These are phyloP conservation scores for Diaporthe sp. DNA, from an alignment of 2,329 filamentous ascomycete species.

Conservation along the genomic window DNA sequence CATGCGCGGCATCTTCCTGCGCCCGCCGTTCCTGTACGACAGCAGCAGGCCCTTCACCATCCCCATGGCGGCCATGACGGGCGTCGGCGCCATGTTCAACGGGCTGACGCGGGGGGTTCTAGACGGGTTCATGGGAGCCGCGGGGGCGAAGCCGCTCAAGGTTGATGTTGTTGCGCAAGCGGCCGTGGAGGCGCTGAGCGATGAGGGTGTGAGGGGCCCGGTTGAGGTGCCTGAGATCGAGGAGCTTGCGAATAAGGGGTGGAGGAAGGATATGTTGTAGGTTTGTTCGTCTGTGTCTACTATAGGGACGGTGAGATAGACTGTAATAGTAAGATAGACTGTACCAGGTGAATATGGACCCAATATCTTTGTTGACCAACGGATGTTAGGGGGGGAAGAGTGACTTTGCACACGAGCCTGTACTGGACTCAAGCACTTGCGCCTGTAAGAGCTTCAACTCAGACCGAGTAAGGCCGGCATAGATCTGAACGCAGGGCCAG, in stretches of 20 bases:
- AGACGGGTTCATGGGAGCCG: slow-evolving; percentile 83
- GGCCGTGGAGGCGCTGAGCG: slow-evolving; percentile 86
- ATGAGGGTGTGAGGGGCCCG: slow-evolving; percentile 79
- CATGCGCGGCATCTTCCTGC: slow-evolving; percentile 85
- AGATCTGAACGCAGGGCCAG: neutral
- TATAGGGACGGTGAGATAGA: neutral
- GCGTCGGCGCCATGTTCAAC: slow-evolving; percentile 83
- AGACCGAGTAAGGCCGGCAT: neutral
- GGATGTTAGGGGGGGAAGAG: neutral
- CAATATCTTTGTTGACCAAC: neutral
- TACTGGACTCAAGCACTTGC: too few relatives aligned
- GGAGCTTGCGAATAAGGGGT: slow-evolving; percentile 82
- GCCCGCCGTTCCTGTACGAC: slow-evolving; percentile 93
- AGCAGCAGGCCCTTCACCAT: slow-evolving; percentile 84
- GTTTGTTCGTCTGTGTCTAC: neutral
- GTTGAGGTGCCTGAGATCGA: slow-evolving; percentile 87
- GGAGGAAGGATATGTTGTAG: slow-evolving; percentile 92
- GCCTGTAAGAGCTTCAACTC: neutral
- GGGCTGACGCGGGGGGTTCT: slow-evolving; percentile 81
- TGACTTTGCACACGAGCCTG: neutral
- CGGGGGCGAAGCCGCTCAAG: slow-evolving; percentile 87
- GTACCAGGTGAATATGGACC: neutral
- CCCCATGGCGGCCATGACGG: slow-evolving; percentile 84
- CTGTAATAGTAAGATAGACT: slow-evolving; percentile 32
- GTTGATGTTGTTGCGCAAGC: slow-evolving; percentile 91